Evolutionary conservation across 176 grass and related monocot genomes (phyloP).

Genomic region (Lolium perenne): DNA sequence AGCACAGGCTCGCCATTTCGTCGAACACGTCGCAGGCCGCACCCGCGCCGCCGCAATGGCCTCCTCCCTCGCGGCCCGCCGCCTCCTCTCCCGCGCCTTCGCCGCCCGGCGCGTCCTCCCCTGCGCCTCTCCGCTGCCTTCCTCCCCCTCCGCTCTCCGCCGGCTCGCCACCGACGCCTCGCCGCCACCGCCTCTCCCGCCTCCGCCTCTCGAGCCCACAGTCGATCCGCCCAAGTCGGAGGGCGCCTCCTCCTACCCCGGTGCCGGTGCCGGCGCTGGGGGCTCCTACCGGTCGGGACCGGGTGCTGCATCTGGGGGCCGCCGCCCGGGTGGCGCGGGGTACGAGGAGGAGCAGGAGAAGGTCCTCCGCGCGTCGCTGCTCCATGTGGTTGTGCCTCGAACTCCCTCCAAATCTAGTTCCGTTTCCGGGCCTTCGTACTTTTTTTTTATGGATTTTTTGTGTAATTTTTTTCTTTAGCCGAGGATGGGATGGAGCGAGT

Average conservation of each 20-base stretch:
- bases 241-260: constrained; percentile 34
- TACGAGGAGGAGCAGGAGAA: constrained; percentile 84
- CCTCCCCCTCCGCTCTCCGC: background rate
- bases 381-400: constrained; percentile 67
- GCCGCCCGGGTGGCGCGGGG: constrained; percentile 41
- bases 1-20: constrained; percentile 18
- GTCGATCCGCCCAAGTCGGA: constrained; percentile 41
- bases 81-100: constrained; percentile 53
- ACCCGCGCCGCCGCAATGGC: constrained; percentile 43
- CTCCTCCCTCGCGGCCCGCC: constrained; percentile 56
- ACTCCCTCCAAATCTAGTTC: constrained; percentile 30
- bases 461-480: constrained; percentile 43
- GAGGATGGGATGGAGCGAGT: constrained; percentile 93
- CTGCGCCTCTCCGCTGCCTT: background rate
- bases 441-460: background rate
- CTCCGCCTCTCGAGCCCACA: constrained; percentile 39
- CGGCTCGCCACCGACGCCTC: constrained; percentile 47
- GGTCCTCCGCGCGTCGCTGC: constrained; percentile 82
- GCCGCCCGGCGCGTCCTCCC: constrained; percentile 29
- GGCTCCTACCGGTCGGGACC: constrained; percentile 24
- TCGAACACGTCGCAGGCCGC: constrained; percentile 34
- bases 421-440: background rate
- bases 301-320: constrained; percentile 32
- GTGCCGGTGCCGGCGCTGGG: background rate
- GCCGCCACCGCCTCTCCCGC: constrained; percentile 34